Conservation (phyloP, 2,329 filamentous ascomycete species). For the Penicillium sp. region DNA sequence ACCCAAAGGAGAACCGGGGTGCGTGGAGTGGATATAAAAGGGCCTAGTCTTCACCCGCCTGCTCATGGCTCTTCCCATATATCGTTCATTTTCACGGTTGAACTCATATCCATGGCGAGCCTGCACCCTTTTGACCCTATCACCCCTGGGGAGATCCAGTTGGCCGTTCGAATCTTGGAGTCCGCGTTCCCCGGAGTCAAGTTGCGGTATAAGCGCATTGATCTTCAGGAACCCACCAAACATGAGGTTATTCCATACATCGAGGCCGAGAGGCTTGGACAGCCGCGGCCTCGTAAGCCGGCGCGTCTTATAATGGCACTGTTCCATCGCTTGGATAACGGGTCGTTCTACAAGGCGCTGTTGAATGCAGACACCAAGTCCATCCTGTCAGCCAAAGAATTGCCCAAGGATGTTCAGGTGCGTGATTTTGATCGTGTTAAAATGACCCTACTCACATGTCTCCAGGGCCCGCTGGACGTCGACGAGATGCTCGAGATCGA, state of each 20-base stretch:
- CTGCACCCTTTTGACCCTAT: constrained; percentile 44
- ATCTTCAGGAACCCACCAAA: constrained; percentile 64
- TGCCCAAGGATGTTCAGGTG: constrained; percentile 49
- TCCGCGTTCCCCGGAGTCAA: constrained; percentile 36
- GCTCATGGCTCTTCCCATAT: neutral
- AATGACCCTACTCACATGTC: neutral
- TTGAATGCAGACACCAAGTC: constrained; percentile 42
- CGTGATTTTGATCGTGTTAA: constrained; percentile 3
- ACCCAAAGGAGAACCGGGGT: constrained; percentile 9
- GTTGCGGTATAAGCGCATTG: constrained; percentile 62
- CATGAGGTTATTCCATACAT: constrained; percentile 57
- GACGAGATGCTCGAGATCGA: constrained; percentile 61
- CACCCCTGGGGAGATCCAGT: constrained; percentile 39
- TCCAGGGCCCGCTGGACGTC: constrained; percentile 56
- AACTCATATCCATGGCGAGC: constrained; percentile 19
- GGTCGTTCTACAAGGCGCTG: constrained; percentile 43
- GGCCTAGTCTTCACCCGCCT: constrained; percentile 2
- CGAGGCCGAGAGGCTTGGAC: constrained; percentile 58
- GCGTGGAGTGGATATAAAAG: constrained; percentile 7
- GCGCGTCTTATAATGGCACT: constrained; percentile 54
- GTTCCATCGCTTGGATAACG: constrained; percentile 42
- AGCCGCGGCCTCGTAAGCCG: constrained; percentile 50
- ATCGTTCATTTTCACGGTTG: neutral
- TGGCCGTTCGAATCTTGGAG: constrained; percentile 41
- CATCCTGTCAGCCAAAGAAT: constrained; percentile 40